A percentile compares a stretch with the other conserved stretches of the same genome.
Conservation (phyloP, 2,329 filamentous ascomycete species). For the Colletotrichum sublineola region DNA sequence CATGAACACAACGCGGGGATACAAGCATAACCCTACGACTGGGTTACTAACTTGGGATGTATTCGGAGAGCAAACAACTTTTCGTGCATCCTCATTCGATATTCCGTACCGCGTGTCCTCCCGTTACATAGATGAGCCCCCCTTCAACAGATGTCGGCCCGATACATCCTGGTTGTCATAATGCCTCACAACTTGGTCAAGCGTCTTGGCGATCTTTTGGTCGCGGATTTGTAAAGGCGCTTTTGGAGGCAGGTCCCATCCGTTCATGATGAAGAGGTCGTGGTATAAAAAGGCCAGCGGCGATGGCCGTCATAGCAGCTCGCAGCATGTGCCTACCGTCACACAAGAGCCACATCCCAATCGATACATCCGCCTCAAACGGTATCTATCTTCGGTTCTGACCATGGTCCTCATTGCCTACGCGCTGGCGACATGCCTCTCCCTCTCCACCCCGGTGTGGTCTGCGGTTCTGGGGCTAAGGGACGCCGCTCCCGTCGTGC, state of each 20-base stretch:
- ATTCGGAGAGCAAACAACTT: background rate
- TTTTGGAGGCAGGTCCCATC: background rate
- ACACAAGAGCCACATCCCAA: background rate
- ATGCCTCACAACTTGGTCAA: background rate
- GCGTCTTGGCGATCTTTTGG: slow-evolving; percentile 21
- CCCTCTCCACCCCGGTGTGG: slow-evolving; percentile 16
- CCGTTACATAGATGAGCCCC: slow-evolving; percentile 19
- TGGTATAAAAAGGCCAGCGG: slow-evolving; percentile 25
- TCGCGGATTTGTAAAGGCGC: background rate
- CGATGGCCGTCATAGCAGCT: slow-evolving; percentile 6
- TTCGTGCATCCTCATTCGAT: background rate
- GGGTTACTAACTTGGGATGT: slow-evolving; percentile 10
- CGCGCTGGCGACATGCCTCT: slow-evolving; percentile 27
- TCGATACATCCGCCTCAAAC: slow-evolving; percentile 14
- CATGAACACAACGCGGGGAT: background rate
- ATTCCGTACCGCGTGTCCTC: background rate
- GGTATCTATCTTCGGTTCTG: slow-evolving; percentile 11
- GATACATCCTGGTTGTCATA: slow-evolving; percentile 19
- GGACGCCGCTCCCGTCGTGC: slow-evolving; percentile 27
- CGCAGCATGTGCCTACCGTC: background rate
- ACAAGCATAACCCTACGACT: background rate
- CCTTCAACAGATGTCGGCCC: slow-evolving; percentile 21
- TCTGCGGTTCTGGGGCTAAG: slow-evolving; percentile 23
- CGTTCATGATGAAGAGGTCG: slow-evolving; percentile 7
- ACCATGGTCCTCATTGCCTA: slow-evolving; percentile 30